These are phyloP conservation scores for Wickerhamomyces canadensis DNA, from an alignment of 805 yeast genomes.

Conservation along the genomic window DNA sequence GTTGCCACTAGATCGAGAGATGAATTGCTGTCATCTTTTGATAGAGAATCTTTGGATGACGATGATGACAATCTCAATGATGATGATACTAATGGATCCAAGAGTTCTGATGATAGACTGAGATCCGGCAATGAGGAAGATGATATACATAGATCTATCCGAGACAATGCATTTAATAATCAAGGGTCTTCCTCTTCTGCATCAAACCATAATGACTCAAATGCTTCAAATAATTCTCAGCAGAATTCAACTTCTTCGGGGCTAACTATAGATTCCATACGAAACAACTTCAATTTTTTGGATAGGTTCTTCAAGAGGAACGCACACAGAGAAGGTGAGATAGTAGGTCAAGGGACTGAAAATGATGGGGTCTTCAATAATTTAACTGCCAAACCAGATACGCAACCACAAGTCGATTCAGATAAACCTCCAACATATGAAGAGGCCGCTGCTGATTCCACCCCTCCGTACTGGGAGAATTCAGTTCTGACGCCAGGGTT, in stretches of 20 bases:
- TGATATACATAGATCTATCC: neutral
- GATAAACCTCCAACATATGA: conserved; percentile 84
- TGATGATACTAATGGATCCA: neutral
- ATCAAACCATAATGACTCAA: neutral
- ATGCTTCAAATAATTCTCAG: neutral
- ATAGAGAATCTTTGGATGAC: neutral
- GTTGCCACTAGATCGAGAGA: neutral
- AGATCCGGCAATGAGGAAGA: neutral
- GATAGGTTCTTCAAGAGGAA: conserved; percentile 30
- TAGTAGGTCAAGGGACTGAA: conserved; percentile 29
- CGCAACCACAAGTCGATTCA: conserved; percentile 23
- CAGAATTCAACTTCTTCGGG: neutral
- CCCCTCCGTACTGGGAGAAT: conserved; percentile 97
- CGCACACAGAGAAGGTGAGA: conserved; percentile 1
- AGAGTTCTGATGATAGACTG: conserved; percentile 2
- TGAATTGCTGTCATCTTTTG: conserved; percentile 1
- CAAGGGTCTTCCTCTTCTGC: conserved; percentile 2
- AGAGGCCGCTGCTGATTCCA: conserved; percentile 89
- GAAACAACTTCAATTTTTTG: conserved; percentile 33
- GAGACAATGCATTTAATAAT: neutral
- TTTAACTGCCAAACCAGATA: conserved; percentile 82
- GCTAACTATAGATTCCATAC: conserved; percentile 19
- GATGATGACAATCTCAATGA: neutral
- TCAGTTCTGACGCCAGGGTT: conserved; percentile 71
- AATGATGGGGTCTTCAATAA: conserved; percentile 93